Conservation (phyloP, 2,329 filamentous ascomycete species). For the Microcyclosporella mali region DNA sequence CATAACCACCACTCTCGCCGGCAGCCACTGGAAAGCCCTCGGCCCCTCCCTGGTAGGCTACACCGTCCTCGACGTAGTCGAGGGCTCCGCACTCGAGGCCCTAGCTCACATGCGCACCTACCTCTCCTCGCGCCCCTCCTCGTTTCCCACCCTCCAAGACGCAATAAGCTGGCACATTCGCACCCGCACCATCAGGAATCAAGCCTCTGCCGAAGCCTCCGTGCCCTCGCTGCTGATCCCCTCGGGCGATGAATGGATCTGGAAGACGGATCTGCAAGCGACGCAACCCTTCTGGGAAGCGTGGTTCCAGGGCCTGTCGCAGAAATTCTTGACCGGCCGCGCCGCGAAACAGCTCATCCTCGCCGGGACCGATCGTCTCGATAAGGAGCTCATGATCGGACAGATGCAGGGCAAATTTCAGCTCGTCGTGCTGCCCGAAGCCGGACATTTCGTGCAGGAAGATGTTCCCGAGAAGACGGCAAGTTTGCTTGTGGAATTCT, state of each 20-base stretch:
- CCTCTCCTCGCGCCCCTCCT: slow-evolving; percentile 69
- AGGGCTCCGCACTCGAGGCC: slow-evolving; percentile 90
- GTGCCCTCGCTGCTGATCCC: slow-evolving; percentile 70
- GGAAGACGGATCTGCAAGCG: slow-evolving; percentile 75
- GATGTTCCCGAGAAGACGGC: slow-evolving; percentile 89
- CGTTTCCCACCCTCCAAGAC: slow-evolving; percentile 69
- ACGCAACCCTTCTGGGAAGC: slow-evolving; percentile 91
- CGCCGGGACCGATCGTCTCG: slow-evolving; percentile 81
- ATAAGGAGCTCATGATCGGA: slow-evolving; percentile 88
- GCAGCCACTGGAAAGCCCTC: slow-evolving; percentile 47
- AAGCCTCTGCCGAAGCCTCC: slow-evolving; percentile 74
- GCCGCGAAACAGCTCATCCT: slow-evolving; percentile 81
- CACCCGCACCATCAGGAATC: slow-evolving; percentile 78
- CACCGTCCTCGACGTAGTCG: slow-evolving; percentile 88
- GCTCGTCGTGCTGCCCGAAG: slow-evolving; percentile 86
- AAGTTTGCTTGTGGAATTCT: slow-evolving; percentile 79
- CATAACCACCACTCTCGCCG: slow-evolving; percentile 73
- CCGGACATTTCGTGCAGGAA: slow-evolving; percentile 95
- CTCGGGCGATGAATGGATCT: slow-evolving; percentile 54
- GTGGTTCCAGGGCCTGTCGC: slow-evolving; percentile 84
- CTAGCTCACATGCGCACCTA: slow-evolving; percentile 92
- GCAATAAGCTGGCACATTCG: slow-evolving; percentile 93
- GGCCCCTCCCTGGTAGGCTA: slow-evolving; percentile 71
- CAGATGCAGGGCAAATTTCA: slow-evolving; percentile 99
- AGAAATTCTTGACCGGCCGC: slow-evolving; percentile 74